phyloP scores from a whole-genome alignment of 1,139 yeast species.

The Nakaseomyces nivariensis region DNA sequence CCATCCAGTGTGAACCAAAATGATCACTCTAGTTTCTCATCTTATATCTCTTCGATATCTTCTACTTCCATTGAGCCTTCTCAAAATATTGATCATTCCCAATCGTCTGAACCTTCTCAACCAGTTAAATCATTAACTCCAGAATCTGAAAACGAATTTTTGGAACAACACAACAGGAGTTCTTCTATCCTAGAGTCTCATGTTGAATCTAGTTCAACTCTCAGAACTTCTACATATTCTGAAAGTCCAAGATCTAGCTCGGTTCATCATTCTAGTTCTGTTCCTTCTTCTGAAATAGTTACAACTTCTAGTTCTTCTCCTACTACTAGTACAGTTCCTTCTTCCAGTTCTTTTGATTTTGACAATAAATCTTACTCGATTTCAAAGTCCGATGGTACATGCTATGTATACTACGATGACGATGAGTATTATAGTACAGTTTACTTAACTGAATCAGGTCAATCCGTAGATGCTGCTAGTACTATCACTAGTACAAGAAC shows the following conservation, averaged over 20 bases:
- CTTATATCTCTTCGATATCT: conserved; percentile 2
- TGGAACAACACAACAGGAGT: not conserved
- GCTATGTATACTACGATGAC: conserved; percentile 20
- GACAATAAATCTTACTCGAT: conserved; percentile 8
- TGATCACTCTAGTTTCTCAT: conserved; percentile 4
- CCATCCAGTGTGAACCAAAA: conserved; percentile 2
- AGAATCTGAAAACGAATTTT: not conserved
- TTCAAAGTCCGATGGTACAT: conserved; percentile 15
- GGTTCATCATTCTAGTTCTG: not conserved
- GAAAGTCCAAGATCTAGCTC: not conserved
- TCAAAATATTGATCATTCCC: not conserved
- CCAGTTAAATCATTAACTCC: not conserved
- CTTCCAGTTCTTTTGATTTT: conserved; percentile 5
- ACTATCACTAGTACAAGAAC: conserved; percentile 26
- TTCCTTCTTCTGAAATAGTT: not conserved
- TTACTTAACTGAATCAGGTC: conserved; percentile 21
- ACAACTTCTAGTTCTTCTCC: conserved; percentile 7
- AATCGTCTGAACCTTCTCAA: conserved; percentile 3
- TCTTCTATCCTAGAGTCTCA: not conserved
- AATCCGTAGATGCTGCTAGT: conserved; percentile 29
- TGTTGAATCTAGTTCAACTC: not conserved
- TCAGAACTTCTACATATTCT: not conserved
- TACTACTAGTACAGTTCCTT: conserved; percentile 3
- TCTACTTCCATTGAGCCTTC: not conserved
- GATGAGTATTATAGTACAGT: conserved; percentile 26